Evolutionary conservation across 305 asterid genomes (phyloP), one percentile per base, ranked within the genome.

Genomic region (Caryopteris hybrid): DNA sequence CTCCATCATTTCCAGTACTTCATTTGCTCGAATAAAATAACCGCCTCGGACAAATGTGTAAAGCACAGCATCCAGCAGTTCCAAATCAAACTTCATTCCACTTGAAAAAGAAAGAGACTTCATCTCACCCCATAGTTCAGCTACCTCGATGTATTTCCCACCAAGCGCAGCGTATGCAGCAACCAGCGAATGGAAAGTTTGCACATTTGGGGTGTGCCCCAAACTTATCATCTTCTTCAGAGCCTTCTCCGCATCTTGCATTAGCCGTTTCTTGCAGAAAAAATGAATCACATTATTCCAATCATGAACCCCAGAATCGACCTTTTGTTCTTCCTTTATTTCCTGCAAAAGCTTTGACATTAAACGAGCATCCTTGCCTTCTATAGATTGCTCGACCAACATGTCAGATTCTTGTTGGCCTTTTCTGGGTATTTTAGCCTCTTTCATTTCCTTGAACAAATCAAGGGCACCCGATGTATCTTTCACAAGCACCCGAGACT

Each of bases 101-200:
- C 80, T 78, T 20, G 84, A 18, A 62, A 38, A 70, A 31, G 85
- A 81, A 66, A 86, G 47, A 10, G 93, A 72, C 80, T 93, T 93
- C 95, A 93, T 93, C 85, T 88, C 92, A 23, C 96, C 96, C 99
- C 99, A 93, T 42, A 93, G 71, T 64, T 90, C 97, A 10, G 97
- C 59, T 12, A 92, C 98, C 89, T 92, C 97, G 5, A 80, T 74
- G 61, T 90, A 93, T 65, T 93, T 88, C 51, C 95, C 96, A 31
- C 97, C 97, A 6, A 88, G 68, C 18, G 96, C 88, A 62, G 95
- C 91, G 55, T 93, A 90, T 41, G 96, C 96, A 12, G 90, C 87
- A 8, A 90, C 92, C 80, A 92, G 64, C 13, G 98, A 93, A 74
- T 88, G 95, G 74, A 93, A 93, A 1, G 99, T 93, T 67, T 87